phyloP scores from a whole-genome alignment of 805 yeast species.

The Candida yuanshanica region DNA sequence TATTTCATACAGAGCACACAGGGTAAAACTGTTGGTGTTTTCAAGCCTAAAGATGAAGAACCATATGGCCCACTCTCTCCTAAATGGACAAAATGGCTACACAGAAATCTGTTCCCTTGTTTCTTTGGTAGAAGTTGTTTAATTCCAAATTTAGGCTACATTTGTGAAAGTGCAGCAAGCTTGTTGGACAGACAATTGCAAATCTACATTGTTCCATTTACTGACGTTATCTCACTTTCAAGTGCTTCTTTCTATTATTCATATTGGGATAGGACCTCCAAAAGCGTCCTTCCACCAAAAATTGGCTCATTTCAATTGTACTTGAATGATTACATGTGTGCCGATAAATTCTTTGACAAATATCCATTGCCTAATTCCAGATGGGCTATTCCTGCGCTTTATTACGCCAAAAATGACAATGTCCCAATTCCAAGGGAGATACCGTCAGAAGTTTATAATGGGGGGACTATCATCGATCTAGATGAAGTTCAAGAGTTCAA shows the following conservation, averaged over 20 bases:
- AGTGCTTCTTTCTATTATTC: conserved; percentile 38
- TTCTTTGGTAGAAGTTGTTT: conserved; percentile 70
- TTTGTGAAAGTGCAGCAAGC: conserved; percentile 68
- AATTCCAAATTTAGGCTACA: conserved; percentile 67
- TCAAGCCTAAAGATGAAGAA: conserved; percentile 77
- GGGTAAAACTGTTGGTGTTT: conserved; percentile 46
- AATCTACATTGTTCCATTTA: conserved; percentile 58
- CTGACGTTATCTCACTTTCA: conserved; percentile 42
- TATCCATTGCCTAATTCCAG: conserved; percentile 52
- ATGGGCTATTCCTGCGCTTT: conserved; percentile 17
- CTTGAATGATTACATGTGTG: conserved; percentile 51
- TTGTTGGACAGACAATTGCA: conserved; percentile 55
- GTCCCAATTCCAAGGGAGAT: background rate
- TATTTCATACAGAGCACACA: conserved; percentile 45
- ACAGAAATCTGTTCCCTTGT: conserved; percentile 69
- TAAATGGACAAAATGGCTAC: conserved; percentile 77
- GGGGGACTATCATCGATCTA: conserved; percentile 4
- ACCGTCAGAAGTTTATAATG: background rate
- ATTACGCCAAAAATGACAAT: conserved; percentile 1
- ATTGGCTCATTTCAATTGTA: conserved; percentile 67
- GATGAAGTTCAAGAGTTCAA: conserved; percentile 28
- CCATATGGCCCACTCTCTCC: conserved; percentile 77
- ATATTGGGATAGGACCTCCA: conserved; percentile 34
- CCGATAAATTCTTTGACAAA: conserved; percentile 49
- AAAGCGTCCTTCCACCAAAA: conserved; percentile 32